Evolutionary conservation across 331 rosid genomes (phyloP).

Genomic region (Saraca asoca): DNA sequence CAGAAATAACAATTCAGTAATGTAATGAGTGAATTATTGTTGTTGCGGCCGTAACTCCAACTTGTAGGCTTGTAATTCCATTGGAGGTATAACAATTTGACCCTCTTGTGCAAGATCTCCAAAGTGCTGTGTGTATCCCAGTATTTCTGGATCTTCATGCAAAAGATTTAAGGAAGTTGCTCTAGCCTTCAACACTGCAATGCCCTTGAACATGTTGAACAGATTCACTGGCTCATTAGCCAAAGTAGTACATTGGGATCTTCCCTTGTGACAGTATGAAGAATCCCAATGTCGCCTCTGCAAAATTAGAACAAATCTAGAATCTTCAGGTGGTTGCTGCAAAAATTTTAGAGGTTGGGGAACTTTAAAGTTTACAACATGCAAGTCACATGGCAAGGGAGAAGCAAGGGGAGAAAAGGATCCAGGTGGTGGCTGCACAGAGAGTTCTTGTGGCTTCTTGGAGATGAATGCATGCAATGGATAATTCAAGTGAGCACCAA

Average conservation of each 20-base stretch:
- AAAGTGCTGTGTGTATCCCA: constrained; percentile 66
- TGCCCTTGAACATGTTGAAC: constrained; percentile 64
- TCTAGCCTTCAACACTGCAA: constrained; percentile 55
- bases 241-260: constrained; percentile 70
- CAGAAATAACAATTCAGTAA: constrained; percentile 26
- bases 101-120: constrained; percentile 73
- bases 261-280: constrained; percentile 81
- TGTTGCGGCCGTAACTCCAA: constrained; percentile 58
- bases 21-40: constrained; percentile 18
- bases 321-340: constrained; percentile 57
- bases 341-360: constrained; percentile 71
- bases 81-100: constrained; percentile 68
- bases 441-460: constrained; percentile 62
- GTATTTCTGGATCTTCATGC: constrained; percentile 79
- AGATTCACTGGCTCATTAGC: constrained; percentile 68
- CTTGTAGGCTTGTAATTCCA: constrained; percentile 95
- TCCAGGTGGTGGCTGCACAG: constrained; percentile 61
- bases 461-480: constrained; percentile 78
- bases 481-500: constrained; percentile 78
- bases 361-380: constrained; percentile 88
- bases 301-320: constrained; percentile 67
- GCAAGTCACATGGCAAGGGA: constrained; percentile 91
- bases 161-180: constrained; percentile 79
- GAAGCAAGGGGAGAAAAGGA: constrained; percentile 77
- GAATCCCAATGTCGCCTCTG: constrained; percentile 82